A percentile compares a stretch with the other conserved stretches of the same genome.
phyloP scores from a whole-genome alignment of 2,329 filamentous ascomycete species.

The Setomelanomma holmii region DNA sequence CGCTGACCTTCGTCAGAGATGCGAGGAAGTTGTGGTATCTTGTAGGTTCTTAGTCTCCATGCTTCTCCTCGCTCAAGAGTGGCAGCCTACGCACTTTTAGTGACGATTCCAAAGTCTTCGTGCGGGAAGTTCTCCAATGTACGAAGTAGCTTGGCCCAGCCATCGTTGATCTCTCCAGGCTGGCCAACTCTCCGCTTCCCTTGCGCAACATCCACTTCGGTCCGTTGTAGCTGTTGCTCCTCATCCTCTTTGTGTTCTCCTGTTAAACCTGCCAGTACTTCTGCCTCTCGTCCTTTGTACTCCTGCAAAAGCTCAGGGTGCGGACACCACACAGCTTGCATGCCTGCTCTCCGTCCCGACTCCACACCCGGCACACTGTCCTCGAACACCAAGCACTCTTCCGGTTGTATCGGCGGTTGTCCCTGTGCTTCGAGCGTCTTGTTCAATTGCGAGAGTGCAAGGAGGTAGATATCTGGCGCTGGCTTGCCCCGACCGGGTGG shows the following conservation, averaged over 20 bases:
- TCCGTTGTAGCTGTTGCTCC: slow-evolving; percentile 38
- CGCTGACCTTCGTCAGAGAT: too few relatives aligned
- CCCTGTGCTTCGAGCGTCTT: slow-evolving; percentile 68
- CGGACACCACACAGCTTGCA: slow-evolving; percentile 93
- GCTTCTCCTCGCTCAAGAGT: not conserved
- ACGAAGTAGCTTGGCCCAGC: slow-evolving; percentile 62
- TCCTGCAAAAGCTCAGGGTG: slow-evolving; percentile 79
- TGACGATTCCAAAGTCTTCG: slow-evolving; percentile 62
- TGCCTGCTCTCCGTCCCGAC: slow-evolving; percentile 85
- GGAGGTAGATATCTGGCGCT: slow-evolving; percentile 89
- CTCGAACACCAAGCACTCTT: slow-evolving; percentile 95
- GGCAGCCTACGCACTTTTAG: not conserved
- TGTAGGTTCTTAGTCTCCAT: not conserved
- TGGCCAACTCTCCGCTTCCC: slow-evolving; percentile 53
- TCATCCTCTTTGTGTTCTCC: slow-evolving; percentile 71
- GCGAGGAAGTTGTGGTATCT: not conserved
- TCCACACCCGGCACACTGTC: slow-evolving; percentile 94
- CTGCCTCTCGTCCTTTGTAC: slow-evolving; percentile 76
- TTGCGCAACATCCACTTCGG: slow-evolving; percentile 47
- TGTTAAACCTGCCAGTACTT: slow-evolving; percentile 83
- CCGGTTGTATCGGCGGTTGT: slow-evolving; percentile 70
- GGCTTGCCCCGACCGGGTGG: slow-evolving; percentile 86
- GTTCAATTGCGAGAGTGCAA: slow-evolving; percentile 87
- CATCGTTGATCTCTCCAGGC: slow-evolving; percentile 65
- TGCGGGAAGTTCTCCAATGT: slow-evolving; percentile 68